Percentiles rank a stretch among this genome's conserved stretches.
Evolutionary conservation across 2,329 filamentous ascomycete species (phyloP).

Genomic region (Stachybotrys echinatus): DNA sequence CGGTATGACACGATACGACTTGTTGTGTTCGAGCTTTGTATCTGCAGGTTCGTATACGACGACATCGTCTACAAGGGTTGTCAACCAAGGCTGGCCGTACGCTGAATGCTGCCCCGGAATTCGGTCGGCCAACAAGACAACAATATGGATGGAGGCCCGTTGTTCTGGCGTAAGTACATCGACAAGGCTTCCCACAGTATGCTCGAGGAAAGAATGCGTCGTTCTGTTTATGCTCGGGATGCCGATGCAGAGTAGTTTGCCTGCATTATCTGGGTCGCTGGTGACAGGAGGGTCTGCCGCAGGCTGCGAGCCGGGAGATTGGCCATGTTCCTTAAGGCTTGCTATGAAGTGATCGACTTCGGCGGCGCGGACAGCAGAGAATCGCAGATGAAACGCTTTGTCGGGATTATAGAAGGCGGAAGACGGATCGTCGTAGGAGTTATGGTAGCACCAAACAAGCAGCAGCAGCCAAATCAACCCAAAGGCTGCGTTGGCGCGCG

Average conservation of each 20-base stretch:
- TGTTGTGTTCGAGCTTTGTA: background rate
- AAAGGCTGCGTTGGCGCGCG: constrained; percentile 23
- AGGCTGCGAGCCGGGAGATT: background rate
- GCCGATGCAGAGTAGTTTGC: constrained; percentile 15
- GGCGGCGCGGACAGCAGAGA: constrained; percentile 16
- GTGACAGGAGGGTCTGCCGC: background rate
- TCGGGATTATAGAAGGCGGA: constrained; percentile 25
- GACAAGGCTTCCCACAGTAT: constrained; percentile 19
- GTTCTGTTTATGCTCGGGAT: constrained; percentile 21
- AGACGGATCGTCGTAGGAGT: constrained; percentile 27
- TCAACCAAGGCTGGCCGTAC: constrained; percentile 21
- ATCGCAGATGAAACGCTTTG: constrained; percentile 19
- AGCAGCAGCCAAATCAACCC: constrained; percentile 21
- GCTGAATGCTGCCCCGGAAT: constrained; percentile 17
- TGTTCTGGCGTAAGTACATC: constrained; percentile 19
- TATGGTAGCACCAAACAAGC: constrained; percentile 19
- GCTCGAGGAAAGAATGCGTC: constrained; percentile 15
- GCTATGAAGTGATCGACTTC: constrained; percentile 15
- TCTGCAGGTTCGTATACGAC: constrained; percentile 15
- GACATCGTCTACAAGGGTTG: constrained; percentile 19
- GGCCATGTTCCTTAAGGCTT: background rate
- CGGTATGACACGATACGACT: background rate
- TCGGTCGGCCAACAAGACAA: constrained; percentile 22
- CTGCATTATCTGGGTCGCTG: background rate
- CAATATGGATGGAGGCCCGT: constrained; percentile 17